Conservation (phyloP, 768 basidiomycete genomes). For the Crepidotus variabilis region DNA sequence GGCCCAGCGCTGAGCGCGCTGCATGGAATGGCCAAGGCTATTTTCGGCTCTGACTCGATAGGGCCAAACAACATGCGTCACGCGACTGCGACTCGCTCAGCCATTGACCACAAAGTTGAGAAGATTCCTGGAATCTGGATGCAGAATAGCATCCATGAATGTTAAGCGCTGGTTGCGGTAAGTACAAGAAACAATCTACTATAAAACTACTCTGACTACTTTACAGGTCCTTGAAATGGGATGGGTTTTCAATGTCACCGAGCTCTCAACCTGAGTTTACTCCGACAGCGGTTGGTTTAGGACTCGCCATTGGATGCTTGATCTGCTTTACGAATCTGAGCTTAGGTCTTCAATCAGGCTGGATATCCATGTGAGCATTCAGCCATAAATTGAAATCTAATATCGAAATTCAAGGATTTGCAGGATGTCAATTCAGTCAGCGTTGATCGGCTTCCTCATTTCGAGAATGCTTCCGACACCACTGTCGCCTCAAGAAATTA, state of each 20-base stretch:
- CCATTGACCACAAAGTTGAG: constrained; percentile 1
- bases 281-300: constrained; percentile 63
- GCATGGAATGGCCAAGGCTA: neutral
- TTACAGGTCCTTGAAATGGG: constrained; percentile 12
- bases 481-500: constrained; percentile 87
- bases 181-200: neutral
- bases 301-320: constrained; percentile 80
- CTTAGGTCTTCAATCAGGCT: constrained; percentile 84
- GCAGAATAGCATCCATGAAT: constrained; percentile 12
- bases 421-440: constrained; percentile 96
- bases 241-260: neutral
- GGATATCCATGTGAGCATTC: constrained; percentile 74
- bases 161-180: constrained; percentile 20
- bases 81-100: constrained; percentile 3
- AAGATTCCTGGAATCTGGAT: too few species aligned
- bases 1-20: neutral
- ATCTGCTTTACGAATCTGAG: constrained; percentile 93
- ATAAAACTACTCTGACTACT: neutral
- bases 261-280: constrained; percentile 36
- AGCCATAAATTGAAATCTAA: neutral
- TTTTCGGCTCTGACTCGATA: constrained; percentile 12
- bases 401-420: too few species aligned
- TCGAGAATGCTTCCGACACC: constrained; percentile 70
- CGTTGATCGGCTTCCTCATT: constrained; percentile 86
- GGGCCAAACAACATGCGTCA: constrained; percentile 17